Percentiles rank a stretch among this genome's conserved stretches.
Conservation (phyloP, 306 rosid species). For the Ziziphus jujuba region DNA sequence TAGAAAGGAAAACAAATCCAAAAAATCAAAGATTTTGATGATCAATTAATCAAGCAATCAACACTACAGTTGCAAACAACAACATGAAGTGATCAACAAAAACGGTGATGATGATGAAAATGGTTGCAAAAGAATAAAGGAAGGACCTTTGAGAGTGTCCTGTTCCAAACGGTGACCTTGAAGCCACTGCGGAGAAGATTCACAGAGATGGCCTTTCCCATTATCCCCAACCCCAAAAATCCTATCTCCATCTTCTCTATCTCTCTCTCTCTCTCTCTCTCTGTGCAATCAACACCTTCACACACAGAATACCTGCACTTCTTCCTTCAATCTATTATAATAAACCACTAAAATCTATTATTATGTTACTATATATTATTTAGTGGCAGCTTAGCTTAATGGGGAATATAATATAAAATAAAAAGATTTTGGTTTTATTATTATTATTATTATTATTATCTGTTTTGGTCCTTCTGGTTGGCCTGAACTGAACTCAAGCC, state of each 20-base stretch:
- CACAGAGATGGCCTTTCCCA: slow-evolving; percentile 80
- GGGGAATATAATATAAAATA: too few species aligned
- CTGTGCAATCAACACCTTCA: not conserved
- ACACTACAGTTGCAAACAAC: not conserved
- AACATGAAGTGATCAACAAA: too few species aligned
- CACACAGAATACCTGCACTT: not conserved
- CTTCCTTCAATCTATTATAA: not conserved
- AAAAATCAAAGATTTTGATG: not conserved
- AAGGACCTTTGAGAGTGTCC: slow-evolving; percentile 72
- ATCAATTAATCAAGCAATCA: slow-evolving; percentile 3
- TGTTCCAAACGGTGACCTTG: slow-evolving; percentile 86
- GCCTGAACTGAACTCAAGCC: too few species aligned
- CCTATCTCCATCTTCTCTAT: slow-evolving; percentile 58
- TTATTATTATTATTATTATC: too few species aligned
- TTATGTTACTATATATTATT: too few species aligned
- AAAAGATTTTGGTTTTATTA: too few species aligned
- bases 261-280: slow-evolving; percentile 3
- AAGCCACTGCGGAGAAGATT: slow-evolving; percentile 65
- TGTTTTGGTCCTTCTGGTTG: too few species aligned
- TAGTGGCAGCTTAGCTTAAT: too few species aligned
- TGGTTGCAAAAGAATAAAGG: not conserved
- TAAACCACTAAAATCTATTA: too few species aligned
- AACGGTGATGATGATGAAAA: not conserved
- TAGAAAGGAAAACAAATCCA: too few species aligned
- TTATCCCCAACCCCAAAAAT: slow-evolving; percentile 83